Evolutionary conservation across 768 basidiomycete genomes (phyloP), one percentile per base, ranked within the genome.

Genomic region (Kwoniella newhampshirensis): DNA sequence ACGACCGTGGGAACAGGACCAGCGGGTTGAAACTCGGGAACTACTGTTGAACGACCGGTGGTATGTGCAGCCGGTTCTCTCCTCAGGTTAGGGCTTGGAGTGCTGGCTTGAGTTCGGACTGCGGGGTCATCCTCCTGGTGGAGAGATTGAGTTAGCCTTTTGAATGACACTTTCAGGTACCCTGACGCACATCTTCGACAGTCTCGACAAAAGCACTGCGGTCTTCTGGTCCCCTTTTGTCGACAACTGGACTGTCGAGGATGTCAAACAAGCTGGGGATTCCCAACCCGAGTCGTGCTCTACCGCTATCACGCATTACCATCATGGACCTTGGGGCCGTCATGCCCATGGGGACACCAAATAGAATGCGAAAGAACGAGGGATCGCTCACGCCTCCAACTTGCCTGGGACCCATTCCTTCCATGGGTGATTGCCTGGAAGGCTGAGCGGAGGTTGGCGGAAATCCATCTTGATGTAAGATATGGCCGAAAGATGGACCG

Each of bases 191-290:
- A 54, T 76, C 75, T 54, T 70, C 67, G 9, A 76, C 61, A 17
- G 73, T 73, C 66, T 76, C 75, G 1, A 76, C 75, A 60, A 66
- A 76, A 8, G 75, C 75, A 42, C 73, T 73, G 7, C 69, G 28
- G 23, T 66, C 68, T 15, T 63, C 48, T 1, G 56, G 59, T 20
- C 53, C 62, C 28, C 53, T 20, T 37, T 25, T 44, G 3, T 49
- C 46, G 9, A 36, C 58, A 17, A 54, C 55, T 3, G 59, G 56
- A 20, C 53, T 48, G 20, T 62, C 61, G 17, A 63, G 56, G 20
- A 67, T 51, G 20, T 66, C 51, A 20, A 64, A 52, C 26, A 66
- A 51, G 36, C 60, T 46, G 18, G 57, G 51, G 13, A 64, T 25
- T 12, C 63, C 64, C 26, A 68, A 52, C 0, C 63, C 70, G 2